Base-by-base conservation (phyloP, 2,329 filamentous ascomycete species). In the Orbilia javanica region DNA sequence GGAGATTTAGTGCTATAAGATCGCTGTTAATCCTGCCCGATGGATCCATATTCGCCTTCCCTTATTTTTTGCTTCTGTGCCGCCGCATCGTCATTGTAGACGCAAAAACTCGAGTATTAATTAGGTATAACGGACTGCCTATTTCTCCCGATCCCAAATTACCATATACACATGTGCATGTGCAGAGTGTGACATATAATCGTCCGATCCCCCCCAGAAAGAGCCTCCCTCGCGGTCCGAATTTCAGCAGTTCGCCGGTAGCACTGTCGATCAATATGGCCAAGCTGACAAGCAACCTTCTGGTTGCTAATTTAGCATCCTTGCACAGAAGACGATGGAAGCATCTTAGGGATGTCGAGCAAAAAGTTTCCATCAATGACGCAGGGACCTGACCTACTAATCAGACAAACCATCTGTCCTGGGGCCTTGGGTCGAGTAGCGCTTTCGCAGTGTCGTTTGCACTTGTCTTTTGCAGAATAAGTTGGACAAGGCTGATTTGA, bases 321-420 rank as follows among this genome's bases (percentile, higher is more conserved):
- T 66, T 71, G 73, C 66, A 39, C 60, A 62, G 73, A 77, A 77
- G 29, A 2, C 60, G 60, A 62, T 77, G 73, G 66, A 77, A 77
- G 70, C 39, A 57, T 22, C 10, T 39, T 55, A 25, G 29, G 48
- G 64, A 65, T 62, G 55, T 65, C 52, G 31, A 53, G 42, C 42
- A 25, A 52, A 77, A 66, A 52, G 39, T 36, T 77, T 77, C 66
- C 57, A 77, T 77, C 52, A 65, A 77, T 77, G 73, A 77, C 73
- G 67, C 73, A 77, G 73, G 73, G 73, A 71, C 73, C 66, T 60
- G n/a, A 65, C 48, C 62, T 73, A 39, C 48, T 57, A 63, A 42
- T 72, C 46, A 52, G 25, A 44, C 39, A 52, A 70, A 71, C 44
- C 63, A 64, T 57, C 68, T 4, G 42, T 36, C 69, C 36, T 25